Evolutionary conservation across 148 eudicot species (phyloP), one percentile per base, ranked within the genome.

Genomic region (Rhododendron simsii): DNA sequence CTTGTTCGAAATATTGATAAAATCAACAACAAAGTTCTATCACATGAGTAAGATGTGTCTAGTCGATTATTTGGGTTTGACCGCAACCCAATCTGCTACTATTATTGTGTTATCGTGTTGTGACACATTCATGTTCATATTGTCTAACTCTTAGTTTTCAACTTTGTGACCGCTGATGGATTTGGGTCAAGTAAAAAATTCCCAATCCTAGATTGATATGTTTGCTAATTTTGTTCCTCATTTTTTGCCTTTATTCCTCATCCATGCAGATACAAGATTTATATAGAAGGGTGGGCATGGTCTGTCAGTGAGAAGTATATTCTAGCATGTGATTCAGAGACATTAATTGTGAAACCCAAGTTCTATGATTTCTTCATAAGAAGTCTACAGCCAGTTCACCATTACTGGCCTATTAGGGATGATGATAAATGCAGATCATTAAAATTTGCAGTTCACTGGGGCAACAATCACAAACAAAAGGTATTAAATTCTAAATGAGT

Each of bases 251-350:
- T 14, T 71, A 14, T 30, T 71, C 76, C 13, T 39, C 26, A 80
- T 33, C 73, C 37, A 1, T 81, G 53, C 79, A 93, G 95, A 88
- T 93, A 86, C 89, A 93, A 93, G 88, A 89, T 93, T 13, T 93
- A 93, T 28, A 93, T 93, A 6, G 95, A 93, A 84, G 95, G 95
- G 84, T 91, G 80, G 2, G 93, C 95, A 84, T 93, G 94, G 94
- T 92, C 94, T 14, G 92, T 93, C 2, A 91, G 93, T 83, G 93
- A 90, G 86, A 91, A 91, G 51, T 91, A 91, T 73, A 89, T 91
- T 15, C 87, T 91, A 75, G 92, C 95, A 6, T 93, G 95, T 67
- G 91, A 93, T 53, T 93, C 95, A 4, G 83, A 90, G 80, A 79
- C 92, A 7, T 85, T 93, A 23, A 87, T 91, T 11, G 93, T 93